phyloP scores from a whole-genome alignment of 495 filamentous ascomycete species.

The Cenococcum geophilum region DNA sequence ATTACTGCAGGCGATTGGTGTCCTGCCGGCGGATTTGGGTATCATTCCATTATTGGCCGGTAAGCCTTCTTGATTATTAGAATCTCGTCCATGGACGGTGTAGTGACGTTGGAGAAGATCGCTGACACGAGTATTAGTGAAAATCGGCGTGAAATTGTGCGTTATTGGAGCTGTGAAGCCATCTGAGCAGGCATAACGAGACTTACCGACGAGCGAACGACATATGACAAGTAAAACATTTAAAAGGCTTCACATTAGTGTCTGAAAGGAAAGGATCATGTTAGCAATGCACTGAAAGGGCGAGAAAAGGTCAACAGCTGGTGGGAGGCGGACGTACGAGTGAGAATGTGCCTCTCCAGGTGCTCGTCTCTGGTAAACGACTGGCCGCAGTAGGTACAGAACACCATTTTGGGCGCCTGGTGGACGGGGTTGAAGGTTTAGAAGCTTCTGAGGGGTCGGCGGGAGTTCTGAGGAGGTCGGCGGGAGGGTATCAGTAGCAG shows the following conservation, averaged over 20 bases:
- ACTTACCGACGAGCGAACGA: slow-evolving; percentile 56
- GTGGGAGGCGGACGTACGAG: slow-evolving; percentile 44
- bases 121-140: slow-evolving; percentile 35
- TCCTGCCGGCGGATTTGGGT: slow-evolving; percentile 41
- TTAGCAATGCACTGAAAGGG: neutral
- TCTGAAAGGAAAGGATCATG: slow-evolving; percentile 39
- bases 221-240: slow-evolving; percentile 53
- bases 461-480: neutral
- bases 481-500: too few species aligned
- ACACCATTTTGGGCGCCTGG: slow-evolving; percentile 42
- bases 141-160: neutral
- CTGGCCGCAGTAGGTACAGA: slow-evolving; percentile 58
- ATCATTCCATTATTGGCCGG: slow-evolving; percentile 39
- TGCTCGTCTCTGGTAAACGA: slow-evolving; percentile 62
- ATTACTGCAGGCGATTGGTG: slow-evolving; percentile 43
- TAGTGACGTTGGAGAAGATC: slow-evolving; percentile 57
- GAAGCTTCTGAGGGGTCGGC: neutral
- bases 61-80: slow-evolving; percentile 39
- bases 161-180: too few species aligned
- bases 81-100: slow-evolving; percentile 40
- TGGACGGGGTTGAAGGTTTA: neutral
- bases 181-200: neutral
- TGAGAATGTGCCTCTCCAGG: slow-evolving; percentile 56
- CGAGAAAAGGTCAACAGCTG: neutral
- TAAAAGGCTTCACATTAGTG: slow-evolving; percentile 59